Base-by-base conservation (phyloP, 306 rosid genomes). In the Trifolium fragiferum region DNA sequence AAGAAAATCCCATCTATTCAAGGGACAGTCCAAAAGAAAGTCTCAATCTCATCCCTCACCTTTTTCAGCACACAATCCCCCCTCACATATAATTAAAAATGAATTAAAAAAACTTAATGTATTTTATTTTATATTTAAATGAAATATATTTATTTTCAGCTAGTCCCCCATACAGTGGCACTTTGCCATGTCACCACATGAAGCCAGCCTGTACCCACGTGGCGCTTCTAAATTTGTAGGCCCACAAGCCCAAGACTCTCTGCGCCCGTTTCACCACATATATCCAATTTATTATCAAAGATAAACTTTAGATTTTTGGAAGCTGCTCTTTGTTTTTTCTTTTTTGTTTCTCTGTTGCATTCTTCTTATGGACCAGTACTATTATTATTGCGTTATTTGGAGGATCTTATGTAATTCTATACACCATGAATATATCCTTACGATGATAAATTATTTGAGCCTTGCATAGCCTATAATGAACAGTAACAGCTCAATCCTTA, bases 181-280 rank as follows among this genome's bases (percentile, higher is more conserved):
- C 40, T 15, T 3, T 70, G 86, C 93, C 96, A 87, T 78, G 78
- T 85, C 93, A 87, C 47, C 74, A 23, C 14, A 27, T 21, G 8
- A 32, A n/a, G 69, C 66, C 81, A 76, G 78, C 78, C 80, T 83
- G 78, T 84, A 73, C 70, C 79, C 84, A 75, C 76, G 78, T 83
- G 89, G 73, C 85, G 55, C 72, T 6, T 54, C 27, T 50, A 8
- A 25, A 16, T 21, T 54, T 8, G 58, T 18, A 79, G 82, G 70
- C 80, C 81, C 78, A 8, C 76, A 18, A 25, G 0, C 46, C 13
- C 60, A 68, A 25, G 19, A 73, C 63, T 30, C 40, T 37, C 32
- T n/a, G 14, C 23, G 2, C 25, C n/a, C 18, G 44, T 19, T 72
- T 65, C 41, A 49, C 63, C 41, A 16, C 50, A 21, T 66, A 27